These are phyloP conservation scores for Tylopilus rubrobrunneus DNA, from an alignment of 768 basidiomycete genomes.

Conservation along the genomic window DNA sequence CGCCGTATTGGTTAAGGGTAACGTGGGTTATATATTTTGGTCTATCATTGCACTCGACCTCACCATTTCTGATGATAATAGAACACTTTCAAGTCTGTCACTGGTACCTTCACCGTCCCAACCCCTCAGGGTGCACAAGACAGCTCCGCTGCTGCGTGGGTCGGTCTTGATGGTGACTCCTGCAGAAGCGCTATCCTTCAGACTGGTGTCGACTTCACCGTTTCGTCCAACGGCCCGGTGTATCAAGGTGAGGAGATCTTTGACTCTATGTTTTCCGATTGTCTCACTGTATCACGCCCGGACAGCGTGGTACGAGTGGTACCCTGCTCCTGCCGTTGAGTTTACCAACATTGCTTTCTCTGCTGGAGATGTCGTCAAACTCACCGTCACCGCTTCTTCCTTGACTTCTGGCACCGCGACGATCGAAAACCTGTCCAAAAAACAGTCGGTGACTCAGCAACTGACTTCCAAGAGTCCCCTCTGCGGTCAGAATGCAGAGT, in stretches of 20 bases:
- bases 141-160: background rate
- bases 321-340: background rate
- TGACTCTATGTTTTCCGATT: no score
- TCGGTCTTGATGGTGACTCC: background rate
- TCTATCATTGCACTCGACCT: background rate
- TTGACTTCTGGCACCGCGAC: background rate
- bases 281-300: background rate
- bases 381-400: background rate
- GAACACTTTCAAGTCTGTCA: slow-evolving; percentile 8
- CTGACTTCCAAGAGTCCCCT: background rate
- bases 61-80: background rate
- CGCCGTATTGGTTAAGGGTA: no score
- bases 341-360: background rate
- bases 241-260: background rate
- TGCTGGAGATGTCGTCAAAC: background rate
- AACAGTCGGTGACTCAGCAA: background rate
- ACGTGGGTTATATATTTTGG: background rate
- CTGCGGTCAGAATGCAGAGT: background rate
- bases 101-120: slow-evolving; percentile 9
- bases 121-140: background rate
- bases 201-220: background rate
- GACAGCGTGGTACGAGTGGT: background rate
- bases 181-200: background rate
- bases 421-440: slow-evolving; percentile 7
- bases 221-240: background rate